Evolutionary conservation across 2,329 filamentous ascomycete species (phyloP), one percentile per base, ranked within the genome.

Genomic region (Curvularia hawaiiensis): DNA sequence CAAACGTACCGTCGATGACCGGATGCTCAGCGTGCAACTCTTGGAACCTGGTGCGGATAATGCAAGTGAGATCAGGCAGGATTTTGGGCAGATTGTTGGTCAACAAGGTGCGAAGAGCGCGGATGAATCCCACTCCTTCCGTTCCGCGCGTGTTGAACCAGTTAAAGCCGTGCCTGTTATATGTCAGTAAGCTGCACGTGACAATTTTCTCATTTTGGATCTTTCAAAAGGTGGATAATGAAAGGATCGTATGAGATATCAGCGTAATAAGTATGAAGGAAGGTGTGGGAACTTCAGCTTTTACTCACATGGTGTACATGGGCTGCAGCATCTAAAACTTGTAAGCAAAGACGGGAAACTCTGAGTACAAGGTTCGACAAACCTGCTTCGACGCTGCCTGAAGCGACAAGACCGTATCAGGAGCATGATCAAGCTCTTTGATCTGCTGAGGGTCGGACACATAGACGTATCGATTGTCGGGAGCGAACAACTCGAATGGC

Each of bases 141-240:
- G 56, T 64, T 5, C 71, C 70, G 26, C 68, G 47, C 1, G 44
- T 50, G 30, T 74, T 66, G 40, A 64, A 62, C 72, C 72, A 75
- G 40, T 75, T 67, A 58, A 74, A 73, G 8, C 66, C 63, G 18
- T 63, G 44, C 71, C 55, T 58, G 69, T 67, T 0, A 66, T 63
- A 31, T 66, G 69, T 12, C 56, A 55, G 61, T 46, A 18, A 30
- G 20, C n/a, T 8, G 24, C 18, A 8, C 22, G 4, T 24, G 22
- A 4, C 4, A 24, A 4, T 30, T 30, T 30, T 30, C 9, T 30
- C 3, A 9, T 30, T 30, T 30, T 30, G 28, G 28, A 9, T 4
- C 3, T 24, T 24, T 24, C 4, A 4, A 4, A 30, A 30, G 28
- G 28, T 30, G 8, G 28, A 9, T 30, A 11, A 31, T 31, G 10